These are phyloP conservation scores for Candida boidinii DNA, from an alignment of 805 yeast genomes.

Conservation along the genomic window DNA sequence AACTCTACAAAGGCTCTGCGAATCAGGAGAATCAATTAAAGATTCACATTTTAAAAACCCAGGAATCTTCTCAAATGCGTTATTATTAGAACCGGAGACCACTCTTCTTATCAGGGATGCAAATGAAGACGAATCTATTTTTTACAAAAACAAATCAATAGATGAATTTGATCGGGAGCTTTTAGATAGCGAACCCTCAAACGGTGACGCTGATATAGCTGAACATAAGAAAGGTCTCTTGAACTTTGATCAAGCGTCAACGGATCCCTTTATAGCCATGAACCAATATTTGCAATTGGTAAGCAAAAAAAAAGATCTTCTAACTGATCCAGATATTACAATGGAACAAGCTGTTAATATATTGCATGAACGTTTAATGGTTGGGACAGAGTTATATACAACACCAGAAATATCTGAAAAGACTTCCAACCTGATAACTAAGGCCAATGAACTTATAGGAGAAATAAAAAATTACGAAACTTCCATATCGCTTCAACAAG, in stretches of 20 bases:
- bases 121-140: slow-evolving; percentile 11
- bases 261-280: not conserved
- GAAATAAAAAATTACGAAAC: too few relatives aligned
- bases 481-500: too few relatives aligned
- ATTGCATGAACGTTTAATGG: too few relatives aligned
- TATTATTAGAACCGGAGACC: slow-evolving; percentile 10
- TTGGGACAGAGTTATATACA: too few relatives aligned
- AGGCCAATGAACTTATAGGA: too few relatives aligned
- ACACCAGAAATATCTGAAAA: too few relatives aligned
- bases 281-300: not conserved
- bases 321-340: too few relatives aligned
- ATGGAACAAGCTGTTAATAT: too few relatives aligned
- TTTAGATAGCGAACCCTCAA: not conserved
- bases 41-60: slow-evolving; percentile 11
- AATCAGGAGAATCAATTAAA: slow-evolving; percentile 13
- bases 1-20: slow-evolving; percentile 8
- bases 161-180: slow-evolving; percentile 10
- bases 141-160: slow-evolving; percentile 12
- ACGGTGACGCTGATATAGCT: too few relatives aligned
- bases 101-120: slow-evolving; percentile 14
- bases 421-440: too few relatives aligned
- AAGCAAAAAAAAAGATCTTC: not conserved
- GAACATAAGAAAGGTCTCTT: not conserved
- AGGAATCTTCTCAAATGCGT: slow-evolving; percentile 16
- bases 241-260: not conserved